Evolutionary conservation across 441 rosid species (phyloP), one percentile per base, ranked within the genome.

Genomic region (Melastoma candidum): DNA sequence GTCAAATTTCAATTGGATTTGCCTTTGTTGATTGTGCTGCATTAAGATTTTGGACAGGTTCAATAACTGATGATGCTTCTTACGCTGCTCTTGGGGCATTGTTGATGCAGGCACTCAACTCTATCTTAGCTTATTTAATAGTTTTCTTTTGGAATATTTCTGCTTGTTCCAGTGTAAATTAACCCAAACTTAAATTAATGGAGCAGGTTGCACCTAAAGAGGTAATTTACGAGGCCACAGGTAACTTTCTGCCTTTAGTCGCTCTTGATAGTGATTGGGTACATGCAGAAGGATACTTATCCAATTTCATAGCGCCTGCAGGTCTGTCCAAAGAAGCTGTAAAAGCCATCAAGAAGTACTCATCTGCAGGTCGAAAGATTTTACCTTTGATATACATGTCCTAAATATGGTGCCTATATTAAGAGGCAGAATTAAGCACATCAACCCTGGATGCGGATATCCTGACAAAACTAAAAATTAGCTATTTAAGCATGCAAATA

Each of bases 11-110:
- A 71, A 73, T 71, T 56, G 72, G 98, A 46, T 89, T 89, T 78
- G 95, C 97, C 73, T 93, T 93, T 57, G 93, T 86, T 74, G 98
- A 93, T 68, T 93, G 97, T 71, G 95, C 97, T 67, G 80, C 97
- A 64, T 69, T 87, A 63, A 77, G 68, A 67, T 78, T 89, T 74
- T 93, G 96, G 98, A 83, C 86, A 49, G 99, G 97, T 64, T 78
- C 85, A 60, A 69, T 86, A 53, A 64, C 51, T 7, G 96, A 86
- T 68, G 97, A 93, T 76, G 71, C 87, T 49, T 89, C 99, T 1
- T 83, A 76, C 69, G 80, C 93, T 60, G 82, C 89, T 63, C 68
- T 93, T 66, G 96, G 99, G 68, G 93, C 99, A 64, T 65, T 89
- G 58, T 66, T 89, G 76, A 81, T 89, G 96, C 99, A 93, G 77